These are phyloP conservation scores for Globisporangium canariense DNA, from an alignment of 352 stramenopile species.

Conservation along the genomic window DNA sequence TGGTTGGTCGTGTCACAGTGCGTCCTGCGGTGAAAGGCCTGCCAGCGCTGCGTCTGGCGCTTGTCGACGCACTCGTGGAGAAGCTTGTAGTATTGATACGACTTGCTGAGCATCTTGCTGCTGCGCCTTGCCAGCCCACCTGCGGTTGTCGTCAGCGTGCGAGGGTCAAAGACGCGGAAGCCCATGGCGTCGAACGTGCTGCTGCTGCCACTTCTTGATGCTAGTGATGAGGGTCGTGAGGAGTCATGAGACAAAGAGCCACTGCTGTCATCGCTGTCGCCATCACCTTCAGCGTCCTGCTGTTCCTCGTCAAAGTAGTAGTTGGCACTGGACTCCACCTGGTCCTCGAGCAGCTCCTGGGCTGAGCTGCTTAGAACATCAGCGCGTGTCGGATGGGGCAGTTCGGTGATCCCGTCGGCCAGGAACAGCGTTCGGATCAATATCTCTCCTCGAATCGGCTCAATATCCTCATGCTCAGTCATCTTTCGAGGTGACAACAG, in stretches of 20 bases:
- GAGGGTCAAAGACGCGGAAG: constrained; percentile 45
- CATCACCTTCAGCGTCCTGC: neutral
- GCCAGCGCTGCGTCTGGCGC: constrained; percentile 41
- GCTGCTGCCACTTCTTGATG: neutral
- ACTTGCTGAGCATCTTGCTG: constrained; percentile 16
- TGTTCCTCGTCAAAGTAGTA: constrained; percentile 6
- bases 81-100: constrained; percentile 49
- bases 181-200: constrained; percentile 42
- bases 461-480: constrained; percentile 11
- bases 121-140: constrained; percentile 3
- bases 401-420: constrained; percentile 40
- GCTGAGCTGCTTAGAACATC: constrained; percentile 35
- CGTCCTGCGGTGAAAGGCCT: constrained; percentile 14
- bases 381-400: constrained; percentile 37
- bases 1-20: neutral
- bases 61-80: constrained; percentile 34
- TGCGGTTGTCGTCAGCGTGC: constrained; percentile 12
- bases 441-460: constrained; percentile 32
- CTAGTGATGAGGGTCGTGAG: constrained; percentile 12
- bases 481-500: neutral
- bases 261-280: neutral
- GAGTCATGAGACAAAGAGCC: constrained; percentile 5
- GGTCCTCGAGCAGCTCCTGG: constrained; percentile 33
- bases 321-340: neutral
- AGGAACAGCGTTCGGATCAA: constrained; percentile 60